Percentiles rank a stretch among this genome's conserved stretches.
Conservation (phyloP, 768 basidiomycete genomes). For the Boletus bicolor region DNA sequence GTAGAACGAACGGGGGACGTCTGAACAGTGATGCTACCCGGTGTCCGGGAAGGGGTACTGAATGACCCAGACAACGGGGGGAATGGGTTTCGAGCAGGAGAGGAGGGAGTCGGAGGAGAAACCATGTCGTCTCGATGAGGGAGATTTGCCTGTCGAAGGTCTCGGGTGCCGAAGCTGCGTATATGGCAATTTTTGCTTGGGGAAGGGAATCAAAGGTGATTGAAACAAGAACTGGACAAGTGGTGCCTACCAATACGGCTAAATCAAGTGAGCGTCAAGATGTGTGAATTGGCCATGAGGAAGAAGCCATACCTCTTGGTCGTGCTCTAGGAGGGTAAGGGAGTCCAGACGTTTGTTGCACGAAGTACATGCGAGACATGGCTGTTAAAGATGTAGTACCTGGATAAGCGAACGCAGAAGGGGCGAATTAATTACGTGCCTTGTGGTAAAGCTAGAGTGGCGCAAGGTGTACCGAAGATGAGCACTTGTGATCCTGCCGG, state of each 20-base stretch:
- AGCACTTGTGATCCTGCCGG: not conserved
- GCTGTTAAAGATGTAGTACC: slow-evolving; percentile 38
- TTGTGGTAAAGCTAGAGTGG: slow-evolving; percentile 70
- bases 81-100: slow-evolving; percentile 29
- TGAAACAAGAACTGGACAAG: not conserved
- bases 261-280: not conserved
- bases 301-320: slow-evolving; percentile 58
- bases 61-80: slow-evolving; percentile 10
- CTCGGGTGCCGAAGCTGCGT: slow-evolving; percentile 74
- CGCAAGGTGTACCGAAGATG: not conserved
- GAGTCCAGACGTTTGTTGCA: slow-evolving; percentile 83
- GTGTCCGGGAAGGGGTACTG: slow-evolving; percentile 8
- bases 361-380: slow-evolving; percentile 72
- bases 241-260: slow-evolving; percentile 45
- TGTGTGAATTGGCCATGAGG: not conserved
- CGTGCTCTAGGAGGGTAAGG: slow-evolving; percentile 73
- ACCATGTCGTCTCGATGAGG: slow-evolving; percentile 44
- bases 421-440: slow-evolving; percentile 35
- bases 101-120: slow-evolving; percentile 30
- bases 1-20: slow-evolving; percentile 30
- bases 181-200: slow-evolving; percentile 78
- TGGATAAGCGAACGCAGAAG: not conserved
- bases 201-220: not conserved
- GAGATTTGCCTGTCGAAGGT: slow-evolving; percentile 70
- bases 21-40: slow-evolving; percentile 23